Evolutionary conservation across 768 basidiomycete genomes (phyloP), one percentile per base, ranked within the genome.

Genomic region (Lepiota subincarnata): DNA sequence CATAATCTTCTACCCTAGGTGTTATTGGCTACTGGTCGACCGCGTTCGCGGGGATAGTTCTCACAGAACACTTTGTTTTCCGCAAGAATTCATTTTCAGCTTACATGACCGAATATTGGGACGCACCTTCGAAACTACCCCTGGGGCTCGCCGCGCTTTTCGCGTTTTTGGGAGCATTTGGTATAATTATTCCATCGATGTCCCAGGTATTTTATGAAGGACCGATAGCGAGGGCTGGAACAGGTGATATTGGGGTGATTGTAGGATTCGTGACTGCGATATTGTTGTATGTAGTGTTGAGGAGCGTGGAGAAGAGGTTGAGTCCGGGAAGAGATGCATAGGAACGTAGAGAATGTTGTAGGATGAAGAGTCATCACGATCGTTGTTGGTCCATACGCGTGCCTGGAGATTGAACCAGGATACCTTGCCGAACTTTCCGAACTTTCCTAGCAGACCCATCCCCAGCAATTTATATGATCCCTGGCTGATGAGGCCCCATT

Each of bases 241-340:
- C 83, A 10, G 89, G 89, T 2, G 89, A 91, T 65, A 81, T 91
- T 48, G 89, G 86, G 2, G 78, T 91, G 36, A 73, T 86, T 55
- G 66, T 83, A 13, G 84, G 84, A 0, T 80, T 84, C 48, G 63
- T 67, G 4, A 66, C 75, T 6, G 74, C 79, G 0, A 70, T 64
- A 11, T 14, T 79, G 35, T 58, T 79, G 35, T 89, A 86, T 64
- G 4, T 74, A 1, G 72, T 72, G 3, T 65, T 85, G 20, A 67
- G 85, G 45, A 58, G 53, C 19, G 47, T 75, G 31, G 78, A 80
- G 61, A 67, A 46, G 40, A 48, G 42, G 46, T 18, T 64, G 10
- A 64, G 58, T 51, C 57, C 57, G 3, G 53, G 55, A 11, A 55
- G 65, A 34, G 24, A 39, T 19, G 52, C 52, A 14, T 53, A 53